Evolutionary conservation across 768 basidiomycete genomes (phyloP), one percentile per base, ranked within the genome.

Genomic region (Glaciozyma antarctica): DNA sequence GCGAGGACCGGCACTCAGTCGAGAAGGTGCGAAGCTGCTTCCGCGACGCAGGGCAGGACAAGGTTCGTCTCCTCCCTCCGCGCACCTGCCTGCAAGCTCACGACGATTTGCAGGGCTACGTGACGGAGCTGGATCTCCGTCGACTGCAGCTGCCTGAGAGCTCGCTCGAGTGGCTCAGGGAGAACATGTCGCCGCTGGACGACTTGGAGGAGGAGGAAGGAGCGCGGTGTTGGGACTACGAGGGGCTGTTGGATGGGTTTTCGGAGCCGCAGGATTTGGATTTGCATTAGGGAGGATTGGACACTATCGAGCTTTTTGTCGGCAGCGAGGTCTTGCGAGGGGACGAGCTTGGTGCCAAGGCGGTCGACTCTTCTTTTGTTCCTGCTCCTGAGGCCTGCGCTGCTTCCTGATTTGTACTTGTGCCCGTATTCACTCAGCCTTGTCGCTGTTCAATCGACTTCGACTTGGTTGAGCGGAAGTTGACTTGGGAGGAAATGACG

Each of bases 1-100:
- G 85, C 34, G 93, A 98, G 78, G 95, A 99, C 75, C 90, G 95
- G 63, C 91, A 90, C 5, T 88, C 92, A 5, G 83, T 87, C 0
- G 90, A 92, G 48, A 94, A 97, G 73, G 82, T 99, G 70, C 85
- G 88, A 24, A 90, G 91, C 64, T 85, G 93, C 2, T 99, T 99
- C 84, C 85, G 89, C 34, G 88, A 88, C 5, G 88, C 95, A 21
- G 90, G 93, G 1, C 82, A 81, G 15, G 87, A 91, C 75, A 97
- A 97, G 84, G 93, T 88, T 32, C 22, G 74, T 52, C 26, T 17
- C 30, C 28, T 5, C n/a, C n/a, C n/a, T n/a, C n/a, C n/a, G n/a
- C n/a, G n/a, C n/a, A n/a, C n/a, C n/a, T n/a, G n/a, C n/a, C n/a
- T n/a, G n/a, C n/a, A n/a, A n/a, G n/a, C n/a, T n/a, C n/a, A n/a